Evolutionary conservation across 177 flowering plant genomes (phyloP), one percentile per base, ranked within the genome.

Genomic region (Vitis hybrid): DNA sequence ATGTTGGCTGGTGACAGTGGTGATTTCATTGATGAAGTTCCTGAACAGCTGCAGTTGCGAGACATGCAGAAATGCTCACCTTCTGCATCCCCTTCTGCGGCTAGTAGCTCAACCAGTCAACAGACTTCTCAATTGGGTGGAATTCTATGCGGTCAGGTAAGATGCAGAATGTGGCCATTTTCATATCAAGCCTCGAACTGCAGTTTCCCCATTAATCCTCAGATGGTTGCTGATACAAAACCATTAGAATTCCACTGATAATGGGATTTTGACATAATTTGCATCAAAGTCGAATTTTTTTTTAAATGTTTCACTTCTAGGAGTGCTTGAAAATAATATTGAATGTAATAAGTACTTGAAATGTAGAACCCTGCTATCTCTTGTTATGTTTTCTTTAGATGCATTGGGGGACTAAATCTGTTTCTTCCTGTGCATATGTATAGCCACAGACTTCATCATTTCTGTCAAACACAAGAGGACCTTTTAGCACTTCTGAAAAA

Each of bases 121-220:
- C 68, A 70, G 19, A 26, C 52, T 48, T 19, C 49, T 67, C 17
- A 55, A 4, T 19, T 75, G 18, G 30, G 32, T 62, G 56, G 15
- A 55, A 50, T 58, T 68, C 8, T 17, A 32, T 50, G 56, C 67
- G 15, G 67, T 72, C 78, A 80, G 82, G 84, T 81, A 10, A 50
- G 70, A 50, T 51, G 26, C 52, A 10, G 11, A 23, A 23, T 48
- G 13, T 60, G 12, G 34, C 19, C 55, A 57, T 61, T 2, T 1
- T 15, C 14, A n/a, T 66, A 2, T 56, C 21, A 8, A 34, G 63
- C n/a, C 18, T 14, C 10, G 8, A 52, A 65, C 2, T 58, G n/a
- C 49, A 8, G 51, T 40, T 34, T 40, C 17, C 10, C 32, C 23
- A 67, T 15, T 49, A n/a, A n/a, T 26, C n/a, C 14, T 19, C 5